These are phyloP conservation scores for Orbilia brochopaga DNA, from an alignment of 2,329 filamentous ascomycete genomes.

Conservation along the genomic window DNA sequence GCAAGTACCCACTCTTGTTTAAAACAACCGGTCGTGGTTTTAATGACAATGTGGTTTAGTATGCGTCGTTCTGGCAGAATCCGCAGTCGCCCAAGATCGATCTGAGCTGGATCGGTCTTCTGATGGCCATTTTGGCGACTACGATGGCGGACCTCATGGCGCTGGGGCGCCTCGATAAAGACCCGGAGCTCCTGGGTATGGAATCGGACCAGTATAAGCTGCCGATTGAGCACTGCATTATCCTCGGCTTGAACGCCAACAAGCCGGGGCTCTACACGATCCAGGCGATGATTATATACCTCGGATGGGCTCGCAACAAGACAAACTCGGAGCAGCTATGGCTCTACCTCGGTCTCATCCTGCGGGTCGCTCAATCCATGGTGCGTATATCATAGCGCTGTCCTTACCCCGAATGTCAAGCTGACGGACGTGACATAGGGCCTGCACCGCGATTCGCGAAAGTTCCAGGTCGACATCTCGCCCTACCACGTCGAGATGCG, in stretches of 20 bases:
- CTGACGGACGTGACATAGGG: constrained; percentile 63
- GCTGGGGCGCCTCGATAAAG: constrained; percentile 29
- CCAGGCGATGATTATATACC: constrained; percentile 53
- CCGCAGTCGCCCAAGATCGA: constrained; percentile 69
- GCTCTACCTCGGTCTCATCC: constrained; percentile 64
- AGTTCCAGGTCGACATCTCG: constrained; percentile 70
- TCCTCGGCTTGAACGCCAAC: constrained; percentile 77
- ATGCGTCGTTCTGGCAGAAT: constrained; percentile 70
- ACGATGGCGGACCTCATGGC: constrained; percentile 44
- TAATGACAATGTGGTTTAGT: constrained; percentile 59
- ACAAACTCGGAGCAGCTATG: constrained; percentile 57
- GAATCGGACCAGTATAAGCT: constrained; percentile 66
- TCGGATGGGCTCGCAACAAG: constrained; percentile 43
- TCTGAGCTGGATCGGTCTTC: constrained; percentile 77
- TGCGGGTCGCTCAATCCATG: constrained; percentile 64
- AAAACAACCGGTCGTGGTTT: too few species aligned
- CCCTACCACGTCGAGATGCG: constrained; percentile 80
- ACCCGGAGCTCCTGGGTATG: constrained; percentile 43
- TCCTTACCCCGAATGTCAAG: neutral
- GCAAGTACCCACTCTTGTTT: too few species aligned
- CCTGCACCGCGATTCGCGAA: constrained; percentile 77
- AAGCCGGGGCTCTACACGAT: constrained; percentile 54
- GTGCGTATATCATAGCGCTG: constrained; percentile 29
- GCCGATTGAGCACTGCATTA: constrained; percentile 77
- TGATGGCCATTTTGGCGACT: constrained; percentile 74